Percentiles rank a stretch among this genome's conserved stretches.
These are phyloP conservation scores for Gillenia trifoliata DNA, from an alignment of 306 rosid species.

Conservation along the genomic window DNA sequence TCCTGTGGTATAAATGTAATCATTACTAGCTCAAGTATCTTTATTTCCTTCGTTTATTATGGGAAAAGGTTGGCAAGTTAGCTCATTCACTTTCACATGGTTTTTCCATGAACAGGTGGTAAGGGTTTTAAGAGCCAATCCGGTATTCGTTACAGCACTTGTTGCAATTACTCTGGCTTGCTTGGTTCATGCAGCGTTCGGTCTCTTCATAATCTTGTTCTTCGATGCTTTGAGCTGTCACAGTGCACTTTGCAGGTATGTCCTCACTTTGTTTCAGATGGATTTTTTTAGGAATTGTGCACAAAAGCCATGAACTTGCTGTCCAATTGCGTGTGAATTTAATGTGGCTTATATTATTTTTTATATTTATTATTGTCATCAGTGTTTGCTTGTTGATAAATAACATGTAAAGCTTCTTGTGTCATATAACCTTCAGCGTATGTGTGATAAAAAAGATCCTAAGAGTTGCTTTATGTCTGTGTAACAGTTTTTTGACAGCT, in stretches of 20 bases:
- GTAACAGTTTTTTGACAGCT: constrained; percentile 76
- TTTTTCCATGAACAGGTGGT: constrained; percentile 49
- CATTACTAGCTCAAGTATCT: neutral
- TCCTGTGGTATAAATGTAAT: constrained; percentile 9
- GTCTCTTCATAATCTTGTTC: constrained; percentile 58
- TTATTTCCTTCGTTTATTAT: constrained; percentile 9
- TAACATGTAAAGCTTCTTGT: constrained; percentile 4
- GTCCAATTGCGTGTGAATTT: neutral
- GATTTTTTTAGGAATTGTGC: neutral
- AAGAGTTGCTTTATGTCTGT: constrained; percentile 38
- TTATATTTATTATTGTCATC: neutral
- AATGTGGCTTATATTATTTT: neutral
- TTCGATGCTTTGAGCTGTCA: constrained; percentile 85
- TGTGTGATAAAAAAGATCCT: constrained; percentile 21
- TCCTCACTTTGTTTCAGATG: constrained; percentile 12
- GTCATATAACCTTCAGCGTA: neutral
- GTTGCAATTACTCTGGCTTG: constrained; percentile 64
- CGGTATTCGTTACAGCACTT: constrained; percentile 52
- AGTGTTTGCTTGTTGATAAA: constrained; percentile 2
- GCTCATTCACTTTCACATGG: constrained; percentile 23
- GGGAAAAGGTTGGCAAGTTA: constrained; percentile 14
- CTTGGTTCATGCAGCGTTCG: constrained; percentile 82
- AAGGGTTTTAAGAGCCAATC: constrained; percentile 59
- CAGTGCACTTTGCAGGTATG: constrained; percentile 81
- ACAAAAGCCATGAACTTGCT: neutral